Conservation (phyloP, 2,329 filamentous ascomycete genomes). For the Colletotrichum australisinense region DNA sequence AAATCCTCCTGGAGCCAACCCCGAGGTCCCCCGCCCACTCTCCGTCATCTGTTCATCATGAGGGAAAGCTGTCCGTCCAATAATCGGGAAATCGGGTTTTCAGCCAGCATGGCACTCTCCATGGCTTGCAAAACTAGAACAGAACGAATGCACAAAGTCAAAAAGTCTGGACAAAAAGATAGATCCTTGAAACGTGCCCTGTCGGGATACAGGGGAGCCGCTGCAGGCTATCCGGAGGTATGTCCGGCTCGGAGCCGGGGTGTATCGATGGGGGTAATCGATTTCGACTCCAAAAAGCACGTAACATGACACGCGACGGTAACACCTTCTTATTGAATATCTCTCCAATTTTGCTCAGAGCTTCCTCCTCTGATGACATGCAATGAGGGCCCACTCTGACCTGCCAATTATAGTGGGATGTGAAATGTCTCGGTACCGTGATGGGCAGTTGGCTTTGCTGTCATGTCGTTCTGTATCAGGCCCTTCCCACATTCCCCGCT, state of each 20-base stretch:
- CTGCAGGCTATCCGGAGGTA: slow-evolving; percentile 22
- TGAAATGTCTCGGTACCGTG: not conserved
- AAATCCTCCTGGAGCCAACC: not conserved
- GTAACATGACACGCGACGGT: not conserved
- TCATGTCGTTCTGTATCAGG: not conserved
- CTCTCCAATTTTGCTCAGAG: not conserved
- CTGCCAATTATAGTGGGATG: not conserved
- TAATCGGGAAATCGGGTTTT: not conserved
- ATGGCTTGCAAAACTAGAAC: not conserved
- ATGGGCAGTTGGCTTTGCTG: not conserved
- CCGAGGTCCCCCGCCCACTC: not conserved
- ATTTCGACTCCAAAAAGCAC: not conserved
- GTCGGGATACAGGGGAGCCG: not conserved
- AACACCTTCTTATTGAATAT: not conserved
- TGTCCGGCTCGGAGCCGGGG: slow-evolving; percentile 24
- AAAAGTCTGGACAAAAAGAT: slow-evolving; percentile 11
- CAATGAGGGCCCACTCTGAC: not conserved
- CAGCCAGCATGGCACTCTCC: not conserved
- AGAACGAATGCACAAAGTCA: not conserved
- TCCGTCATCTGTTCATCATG: not conserved
- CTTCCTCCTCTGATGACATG: slow-evolving; percentile 11
- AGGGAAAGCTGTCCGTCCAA: not conserved
- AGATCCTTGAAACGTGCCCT: slow-evolving; percentile 9
- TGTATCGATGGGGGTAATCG: not conserved
- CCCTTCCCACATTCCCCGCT: not conserved